Evolutionary conservation across 2,329 filamentous ascomycete genomes (phyloP).

Genomic region (Aspergillus eucalypticola): DNA sequence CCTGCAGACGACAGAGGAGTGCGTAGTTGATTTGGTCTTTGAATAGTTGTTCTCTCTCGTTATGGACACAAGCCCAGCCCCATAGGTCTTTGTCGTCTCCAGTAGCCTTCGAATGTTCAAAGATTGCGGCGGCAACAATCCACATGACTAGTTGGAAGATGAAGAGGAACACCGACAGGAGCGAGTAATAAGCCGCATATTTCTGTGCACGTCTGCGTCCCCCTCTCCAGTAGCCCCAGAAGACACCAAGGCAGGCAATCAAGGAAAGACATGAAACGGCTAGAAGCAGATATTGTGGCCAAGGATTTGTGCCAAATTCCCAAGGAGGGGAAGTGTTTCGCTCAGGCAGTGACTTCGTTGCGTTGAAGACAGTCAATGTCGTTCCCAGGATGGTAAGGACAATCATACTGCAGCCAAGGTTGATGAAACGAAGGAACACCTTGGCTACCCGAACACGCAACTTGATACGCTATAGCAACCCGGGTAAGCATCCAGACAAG

Average conservation of each 20-base stretch:
- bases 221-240: slow-evolving; percentile 82
- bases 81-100: slow-evolving; percentile 84
- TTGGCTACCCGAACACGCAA: slow-evolving; percentile 89
- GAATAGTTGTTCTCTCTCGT: slow-evolving; percentile 76
- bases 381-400: slow-evolving; percentile 85
- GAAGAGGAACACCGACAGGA: slow-evolving; percentile 92
- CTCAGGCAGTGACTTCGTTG: slow-evolving; percentile 71
- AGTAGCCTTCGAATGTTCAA: slow-evolving; percentile 75
- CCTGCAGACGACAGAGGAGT: slow-evolving; percentile 85
- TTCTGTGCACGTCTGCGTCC: slow-evolving; percentile 90
- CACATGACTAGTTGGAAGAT: slow-evolving; percentile 91
- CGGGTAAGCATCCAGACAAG: slow-evolving; percentile 40
- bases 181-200: slow-evolving; percentile 89
- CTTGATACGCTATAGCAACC: slow-evolving; percentile 74
- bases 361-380: slow-evolving; percentile 90
- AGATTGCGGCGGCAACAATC: slow-evolving; percentile 78
- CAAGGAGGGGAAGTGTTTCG: slow-evolving; percentile 83
- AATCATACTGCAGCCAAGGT: slow-evolving; percentile 95
- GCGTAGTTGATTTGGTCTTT: slow-evolving; percentile 80
- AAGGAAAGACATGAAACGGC: slow-evolving; percentile 79
- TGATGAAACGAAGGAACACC: slow-evolving; percentile 89
- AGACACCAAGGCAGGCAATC: slow-evolving; percentile 73
- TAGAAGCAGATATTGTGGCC: slow-evolving; percentile 87
- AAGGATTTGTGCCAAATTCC: slow-evolving; percentile 75
- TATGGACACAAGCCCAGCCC: slow-evolving; percentile 97